A percentile compares a stretch with the other conserved stretches of the same genome.
phyloP scores from a whole-genome alignment of 371 early-diverging fungal genomes.

The Rhizopus microsporus region DNA sequence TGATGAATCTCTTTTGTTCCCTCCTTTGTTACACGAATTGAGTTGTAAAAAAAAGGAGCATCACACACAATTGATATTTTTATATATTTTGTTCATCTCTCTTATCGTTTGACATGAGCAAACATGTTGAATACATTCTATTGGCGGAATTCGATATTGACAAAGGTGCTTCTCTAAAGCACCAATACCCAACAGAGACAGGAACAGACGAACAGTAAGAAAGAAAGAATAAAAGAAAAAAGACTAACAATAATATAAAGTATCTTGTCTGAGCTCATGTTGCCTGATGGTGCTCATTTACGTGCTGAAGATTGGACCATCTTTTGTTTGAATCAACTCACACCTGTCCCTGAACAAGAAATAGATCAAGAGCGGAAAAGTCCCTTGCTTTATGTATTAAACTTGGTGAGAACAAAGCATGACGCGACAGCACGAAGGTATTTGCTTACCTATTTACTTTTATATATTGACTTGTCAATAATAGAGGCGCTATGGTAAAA shows the following conservation, averaged over 20 bases:
- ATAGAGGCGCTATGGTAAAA: conserved; percentile 87
- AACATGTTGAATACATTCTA: conserved; percentile 82
- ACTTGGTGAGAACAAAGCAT: conserved; percentile 86
- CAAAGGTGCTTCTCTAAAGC: conserved; percentile 79
- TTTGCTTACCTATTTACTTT: not conserved
- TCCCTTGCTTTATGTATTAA: conserved; percentile 84
- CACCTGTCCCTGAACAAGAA: conserved; percentile 51
- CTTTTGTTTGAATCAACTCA: conserved; percentile 83
- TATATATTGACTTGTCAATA: not conserved
- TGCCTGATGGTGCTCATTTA: conserved; percentile 94
- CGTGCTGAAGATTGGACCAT: conserved; percentile 94
- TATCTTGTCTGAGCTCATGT: conserved; percentile 90
- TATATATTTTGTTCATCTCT: not conserved
- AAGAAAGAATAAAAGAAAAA: not conserved
- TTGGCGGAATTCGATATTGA: conserved; percentile 95
- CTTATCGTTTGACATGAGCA: not conserved
- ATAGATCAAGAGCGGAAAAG: conserved; percentile 50
- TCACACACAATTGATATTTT: too few relatives aligned
- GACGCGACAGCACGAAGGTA: conserved; percentile 80
- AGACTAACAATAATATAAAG: conserved; percentile 35
- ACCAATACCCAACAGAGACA: conserved; percentile 85
- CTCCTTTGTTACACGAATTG: too few relatives aligned
- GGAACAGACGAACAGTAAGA: conserved; percentile 85
- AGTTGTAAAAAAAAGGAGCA: too few relatives aligned
- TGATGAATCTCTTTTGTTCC: too few relatives aligned